Base-by-base conservation (phyloP, 2,329 filamentous ascomycete genomes). In the Colletotrichum sublineola region DNA sequence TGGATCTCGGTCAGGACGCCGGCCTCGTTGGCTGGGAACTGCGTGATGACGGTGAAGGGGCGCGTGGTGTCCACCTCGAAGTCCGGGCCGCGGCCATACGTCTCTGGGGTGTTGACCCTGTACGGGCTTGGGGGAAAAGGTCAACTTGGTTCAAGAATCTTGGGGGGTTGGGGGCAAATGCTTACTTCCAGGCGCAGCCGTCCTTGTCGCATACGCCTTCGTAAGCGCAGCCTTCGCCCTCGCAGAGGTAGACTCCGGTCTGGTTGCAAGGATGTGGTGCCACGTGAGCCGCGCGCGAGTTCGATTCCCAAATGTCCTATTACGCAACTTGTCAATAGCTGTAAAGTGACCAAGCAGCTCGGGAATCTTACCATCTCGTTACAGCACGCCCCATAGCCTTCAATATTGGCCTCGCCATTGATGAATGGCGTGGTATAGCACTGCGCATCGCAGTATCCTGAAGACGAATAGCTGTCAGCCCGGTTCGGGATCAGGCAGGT, bases 401-500 rank as follows among this genome's bases (percentile, higher is more conserved):
- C 80, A 57, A 85, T 76, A 76, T 86, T 86, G 36, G 46, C 70
- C 74, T 83, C 77, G 42, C 87, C 87, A 71, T 85, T 85, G 75
- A 88, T 87, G 74, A 89, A 88, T 0, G 80, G 79, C 0, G 78
- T 78, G 64, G 87, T 87, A 50, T 82, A 84, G 77, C 88, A 90
- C 78, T 90, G 88, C 1, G 88, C 86, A 76, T 90, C 88, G 65
- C 90, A 92, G 81, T 92, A 92, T 5, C 52, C 52, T 56, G 31
- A 20, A n/a, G 31, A 36, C 31, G 31, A 20, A 36, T 7, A n/a
- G 31, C 18, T n/a, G 14, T 56, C 52, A 56, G 52, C 24, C 14
- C 31, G 18, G 31, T 15, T 18, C 52, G 31, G n/a, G 29, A 29
- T 15, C 11, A n/a, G 14, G 15, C 18, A 36, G 52, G 18, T 4